Conservation (phyloP, 768 basidiomycete species). For the Boletus pseudo-olivaceus region DNA sequence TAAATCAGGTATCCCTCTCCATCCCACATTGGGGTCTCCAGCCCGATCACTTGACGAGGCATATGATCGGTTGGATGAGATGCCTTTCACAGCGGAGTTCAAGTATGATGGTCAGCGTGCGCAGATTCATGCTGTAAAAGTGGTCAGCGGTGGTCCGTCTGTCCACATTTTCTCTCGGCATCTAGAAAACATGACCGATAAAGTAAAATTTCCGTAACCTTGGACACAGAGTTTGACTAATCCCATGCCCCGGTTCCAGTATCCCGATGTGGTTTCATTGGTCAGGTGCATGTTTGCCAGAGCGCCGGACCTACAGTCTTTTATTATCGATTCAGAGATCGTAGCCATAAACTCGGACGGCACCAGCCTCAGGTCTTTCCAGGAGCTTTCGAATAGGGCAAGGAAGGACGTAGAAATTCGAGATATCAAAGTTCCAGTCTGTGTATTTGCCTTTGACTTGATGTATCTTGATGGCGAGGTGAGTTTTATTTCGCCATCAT, state of each 20-base stretch:
- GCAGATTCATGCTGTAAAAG: slow-evolving; percentile 61
- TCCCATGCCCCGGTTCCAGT: slow-evolving; percentile 41
- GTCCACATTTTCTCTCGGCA: slow-evolving; percentile 84
- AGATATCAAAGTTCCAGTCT: slow-evolving; percentile 74
- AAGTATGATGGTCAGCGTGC: slow-evolving; percentile 90
- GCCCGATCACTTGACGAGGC: slow-evolving; percentile 80
- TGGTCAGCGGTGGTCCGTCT: slow-evolving; percentile 23
- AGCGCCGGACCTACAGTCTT: slow-evolving; percentile 46
- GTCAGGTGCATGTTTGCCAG: slow-evolving; percentile 48
- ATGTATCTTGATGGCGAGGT: slow-evolving; percentile 84
- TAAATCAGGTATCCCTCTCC: slow-evolving; percentile 70
- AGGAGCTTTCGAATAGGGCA: slow-evolving; percentile 81
- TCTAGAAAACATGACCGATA: slow-evolving; percentile 89
- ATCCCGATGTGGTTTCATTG: slow-evolving; percentile 74
- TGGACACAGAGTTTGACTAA: slow-evolving; percentile 4
- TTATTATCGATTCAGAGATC: slow-evolving; percentile 84
- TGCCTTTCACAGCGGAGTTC: slow-evolving; percentile 80
- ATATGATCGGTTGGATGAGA: slow-evolving; percentile 62
- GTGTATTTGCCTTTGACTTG: slow-evolving; percentile 85
- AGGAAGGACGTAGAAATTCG: slow-evolving; percentile 76
- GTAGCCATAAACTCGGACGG: slow-evolving; percentile 72
- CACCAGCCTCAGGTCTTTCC: slow-evolving; percentile 72
- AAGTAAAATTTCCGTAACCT: slow-evolving; percentile 41
- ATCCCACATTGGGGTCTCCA: slow-evolving; percentile 84
- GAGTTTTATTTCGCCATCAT: slow-evolving; percentile 20